Base-by-base conservation (phyloP, 768 basidiomycete species). In the Phlebiopsis gigantea region DNA sequence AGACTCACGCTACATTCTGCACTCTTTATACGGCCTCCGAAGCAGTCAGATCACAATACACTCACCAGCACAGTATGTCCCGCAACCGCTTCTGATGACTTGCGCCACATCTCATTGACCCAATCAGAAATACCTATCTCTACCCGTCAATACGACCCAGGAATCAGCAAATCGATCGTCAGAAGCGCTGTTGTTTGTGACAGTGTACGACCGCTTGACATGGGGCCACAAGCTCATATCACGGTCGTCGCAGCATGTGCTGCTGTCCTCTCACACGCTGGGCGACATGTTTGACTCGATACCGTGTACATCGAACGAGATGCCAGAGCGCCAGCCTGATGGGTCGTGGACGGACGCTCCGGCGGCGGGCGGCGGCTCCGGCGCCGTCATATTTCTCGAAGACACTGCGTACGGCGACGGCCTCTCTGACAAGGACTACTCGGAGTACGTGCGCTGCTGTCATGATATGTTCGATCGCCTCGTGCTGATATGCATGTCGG, bases 261-360 rank as follows among this genome's bases (percentile, higher is more conserved):
- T 88, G 6, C 66, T 86, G 15, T 84, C 88, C n/a, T 84, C 84
- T 4, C 87, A 91, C 63, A 87, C 83, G 0, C 77, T 93, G 2
- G 77, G 75, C 19, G 85, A 90, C 58, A 67, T 92, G 12, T 78
- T 78, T 55, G 69, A 75, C 4, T 69, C 71, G 26, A 78, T 93
- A 25, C 81, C 84, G 21, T 92, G 91, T 61, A 65, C 75, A 5
- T 84, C 83, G 2, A 82, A 79, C 31, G 79, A 83, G 41, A 67
- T 81, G 22, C 76, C 78, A 0, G 61, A 66, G 28, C 47, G 26
- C 28, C 28, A 26, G 47, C 5, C 26, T 30, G n/a, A 21, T 30
- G 47, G 12, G 6, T 60, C 63, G 6, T 75, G 74, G 6, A 75
- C 75, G 51, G 63, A 69, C 19, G 59, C 39, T 59, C 45, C 30